Percentiles rank a stretch among this genome's conserved stretches.
These are phyloP conservation scores for Isoetes taiwanensis DNA, from an alignment of 75 land plant genomes.

Conservation along the genomic window DNA sequence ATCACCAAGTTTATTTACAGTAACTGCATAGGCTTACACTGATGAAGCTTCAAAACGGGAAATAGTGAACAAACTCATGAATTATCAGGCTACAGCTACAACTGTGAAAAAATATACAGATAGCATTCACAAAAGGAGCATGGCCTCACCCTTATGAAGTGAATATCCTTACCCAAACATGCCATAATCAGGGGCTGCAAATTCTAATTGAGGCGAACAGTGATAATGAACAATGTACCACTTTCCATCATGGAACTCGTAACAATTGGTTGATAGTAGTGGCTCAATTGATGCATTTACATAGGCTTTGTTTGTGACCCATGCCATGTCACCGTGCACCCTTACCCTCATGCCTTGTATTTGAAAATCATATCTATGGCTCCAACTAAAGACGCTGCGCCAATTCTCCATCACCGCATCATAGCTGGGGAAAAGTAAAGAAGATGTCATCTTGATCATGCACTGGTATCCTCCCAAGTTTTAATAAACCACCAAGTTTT, in stretches of 20 bases:
- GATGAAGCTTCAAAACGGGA: no score
- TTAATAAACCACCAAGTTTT: no score
- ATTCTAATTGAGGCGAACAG: slow-evolving; percentile 17
- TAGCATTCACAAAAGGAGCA: no score
- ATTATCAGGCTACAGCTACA: no score
- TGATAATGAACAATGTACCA: slow-evolving; percentile 72
- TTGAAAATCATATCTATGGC: slow-evolving; percentile 38
- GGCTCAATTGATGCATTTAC: slow-evolving; percentile 45
- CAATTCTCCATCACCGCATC: slow-evolving; percentile 64
- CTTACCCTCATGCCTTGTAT: slow-evolving; percentile 52
- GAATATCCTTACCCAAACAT: slow-evolving; percentile 11
- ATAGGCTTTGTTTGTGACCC: slow-evolving; percentile 73
- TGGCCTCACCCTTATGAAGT: no score
- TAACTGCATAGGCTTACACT: no score
- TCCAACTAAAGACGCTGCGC: slow-evolving; percentile 57
- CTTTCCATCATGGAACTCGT: slow-evolving; percentile 53
- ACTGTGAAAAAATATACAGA: no score
- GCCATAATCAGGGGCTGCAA: slow-evolving; percentile 9
- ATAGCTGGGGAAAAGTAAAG: slow-evolving; percentile 30
- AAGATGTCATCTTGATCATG: neutral
- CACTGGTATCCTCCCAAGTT: no score
- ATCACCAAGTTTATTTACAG: no score
- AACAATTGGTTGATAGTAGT: slow-evolving; percentile 57
- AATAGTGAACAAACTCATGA: no score
- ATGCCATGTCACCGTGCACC: slow-evolving; percentile 55